Evolutionary conservation across 108 stramenopile species (phyloP).

Genomic region (Discostella stelligeroides): DNA sequence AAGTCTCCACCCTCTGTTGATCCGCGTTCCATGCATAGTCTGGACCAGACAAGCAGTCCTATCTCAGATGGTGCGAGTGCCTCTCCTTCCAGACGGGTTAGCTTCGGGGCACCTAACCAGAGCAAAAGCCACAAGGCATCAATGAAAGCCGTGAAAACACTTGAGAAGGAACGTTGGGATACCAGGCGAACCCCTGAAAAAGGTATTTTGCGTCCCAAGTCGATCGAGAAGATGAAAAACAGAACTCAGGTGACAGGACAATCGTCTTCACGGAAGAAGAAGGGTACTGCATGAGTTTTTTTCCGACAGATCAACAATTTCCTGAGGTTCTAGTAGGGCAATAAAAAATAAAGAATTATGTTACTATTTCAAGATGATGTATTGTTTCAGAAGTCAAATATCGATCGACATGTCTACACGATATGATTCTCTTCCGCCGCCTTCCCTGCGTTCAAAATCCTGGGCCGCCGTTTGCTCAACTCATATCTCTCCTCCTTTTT

Average conservation of each 20-base stretch:
- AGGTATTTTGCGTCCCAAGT: slow-evolving; percentile 58
- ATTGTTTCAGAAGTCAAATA: not conserved
- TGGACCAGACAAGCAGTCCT: too few relatives aligned
- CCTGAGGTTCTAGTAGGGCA: too few relatives aligned
- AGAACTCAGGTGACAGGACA: not conserved
- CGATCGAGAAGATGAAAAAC: slow-evolving; percentile 14
- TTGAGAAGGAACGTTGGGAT: slow-evolving; percentile 45
- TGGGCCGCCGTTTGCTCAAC: slow-evolving; percentile 23
- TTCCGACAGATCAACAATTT: not conserved
- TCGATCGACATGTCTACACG: slow-evolving; percentile 4
- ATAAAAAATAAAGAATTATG: too few relatives aligned
- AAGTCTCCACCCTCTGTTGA: too few relatives aligned
- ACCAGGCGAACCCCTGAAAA: slow-evolving; percentile 66
- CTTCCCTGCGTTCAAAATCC: slow-evolving; percentile 15
- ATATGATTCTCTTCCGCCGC: slow-evolving; percentile 4
- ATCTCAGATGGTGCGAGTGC: not conserved
- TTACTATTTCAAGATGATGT: too few relatives aligned
- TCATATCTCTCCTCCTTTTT: slow-evolving; percentile 37
- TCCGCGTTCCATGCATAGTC: slow-evolving; percentile 28
- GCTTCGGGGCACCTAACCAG: slow-evolving; percentile 67
- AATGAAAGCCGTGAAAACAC: slow-evolving; percentile 74
- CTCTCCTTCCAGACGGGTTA: slow-evolving; percentile 57
- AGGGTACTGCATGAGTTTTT: not conserved
- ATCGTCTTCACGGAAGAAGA: slow-evolving; percentile 4
- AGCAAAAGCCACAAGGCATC: slow-evolving; percentile 82